Conservation (phyloP, 1,284 basidiomycete genomes). For the Agaricales sp. region DNA sequence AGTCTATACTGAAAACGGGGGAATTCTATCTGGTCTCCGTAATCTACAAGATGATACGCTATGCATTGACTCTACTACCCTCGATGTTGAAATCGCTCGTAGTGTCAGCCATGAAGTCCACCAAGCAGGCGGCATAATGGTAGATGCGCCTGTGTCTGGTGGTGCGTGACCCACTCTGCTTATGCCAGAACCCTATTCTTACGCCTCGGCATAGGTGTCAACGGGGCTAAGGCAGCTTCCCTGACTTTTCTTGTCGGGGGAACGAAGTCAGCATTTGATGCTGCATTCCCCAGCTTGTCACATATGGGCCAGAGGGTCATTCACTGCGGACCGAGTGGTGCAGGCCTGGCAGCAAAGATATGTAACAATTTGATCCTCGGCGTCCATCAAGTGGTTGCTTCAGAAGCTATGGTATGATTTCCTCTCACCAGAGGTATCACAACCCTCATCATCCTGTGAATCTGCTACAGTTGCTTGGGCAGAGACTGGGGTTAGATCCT, state of each 20-base stretch:
- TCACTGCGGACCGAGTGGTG: conserved; percentile 81
- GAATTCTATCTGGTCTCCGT: conserved; percentile 50
- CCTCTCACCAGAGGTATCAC: not conserved
- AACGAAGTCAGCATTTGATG: conserved; percentile 44
- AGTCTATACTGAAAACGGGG: conserved; percentile 52
- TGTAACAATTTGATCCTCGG: conserved; percentile 49
- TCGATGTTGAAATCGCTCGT: conserved; percentile 69
- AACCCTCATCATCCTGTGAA: not conserved
- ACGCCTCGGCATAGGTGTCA: conserved; percentile 41
- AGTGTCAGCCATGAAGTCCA: conserved; percentile 48
- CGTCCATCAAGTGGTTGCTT: conserved; percentile 69
- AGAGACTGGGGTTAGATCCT: conserved; percentile 67
- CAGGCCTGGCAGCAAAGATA: conserved; percentile 75
- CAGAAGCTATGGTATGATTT: conserved; percentile 58
- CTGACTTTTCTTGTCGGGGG: conserved; percentile 92
- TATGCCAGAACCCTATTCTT: conserved; percentile 5
- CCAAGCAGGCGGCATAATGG: conserved; percentile 58
- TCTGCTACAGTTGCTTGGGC: conserved; percentile 45
- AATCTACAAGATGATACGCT: conserved; percentile 42
- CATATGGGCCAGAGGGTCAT: conserved; percentile 78
- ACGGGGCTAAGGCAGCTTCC: conserved; percentile 77
- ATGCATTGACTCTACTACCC: conserved; percentile 82
- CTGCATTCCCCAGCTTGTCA: conserved; percentile 49
- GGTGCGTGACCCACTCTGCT: conserved; percentile 34
- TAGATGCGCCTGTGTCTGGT: conserved; percentile 88